Evolutionary conservation across 345 rosid genomes (phyloP).

Genomic region (Triadica sebifera): DNA sequence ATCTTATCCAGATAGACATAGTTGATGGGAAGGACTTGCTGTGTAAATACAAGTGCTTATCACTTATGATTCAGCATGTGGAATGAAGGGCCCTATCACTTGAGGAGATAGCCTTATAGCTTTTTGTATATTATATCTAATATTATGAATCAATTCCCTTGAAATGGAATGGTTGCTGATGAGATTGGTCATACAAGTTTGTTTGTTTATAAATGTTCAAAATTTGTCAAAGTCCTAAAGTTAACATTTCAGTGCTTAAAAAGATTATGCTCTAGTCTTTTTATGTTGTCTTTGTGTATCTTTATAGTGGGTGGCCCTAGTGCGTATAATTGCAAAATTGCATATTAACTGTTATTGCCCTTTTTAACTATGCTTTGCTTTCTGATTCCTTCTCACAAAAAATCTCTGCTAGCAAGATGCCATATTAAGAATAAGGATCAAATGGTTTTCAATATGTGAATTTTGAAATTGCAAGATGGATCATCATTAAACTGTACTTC

Average conservation of each 20-base stretch:
- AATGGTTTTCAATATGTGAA: background rate
- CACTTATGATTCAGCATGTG: background rate
- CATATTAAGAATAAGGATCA: background rate
- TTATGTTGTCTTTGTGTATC: background rate
- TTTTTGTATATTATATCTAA: background rate
- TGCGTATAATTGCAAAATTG: background rate
- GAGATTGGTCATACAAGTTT: background rate
- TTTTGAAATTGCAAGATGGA: background rate
- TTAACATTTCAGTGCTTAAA: background rate
- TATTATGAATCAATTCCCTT: background rate
- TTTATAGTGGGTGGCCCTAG: background rate
- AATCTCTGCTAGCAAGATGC: background rate
- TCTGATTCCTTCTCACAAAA: background rate
- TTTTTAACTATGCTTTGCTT: background rate
- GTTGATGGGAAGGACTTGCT: background rate
- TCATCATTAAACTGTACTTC: background rate
- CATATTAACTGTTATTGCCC: background rate
- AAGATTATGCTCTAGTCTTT: background rate
- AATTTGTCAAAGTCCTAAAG: background rate
- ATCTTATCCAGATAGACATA: background rate
- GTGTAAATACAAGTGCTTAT: background rate
- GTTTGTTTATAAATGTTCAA: background rate
- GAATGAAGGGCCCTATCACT: background rate
- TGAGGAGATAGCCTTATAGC: background rate
- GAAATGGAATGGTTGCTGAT: background rate